Evolutionary conservation across 73 alveolate species (phyloP).

Genomic region (Paramecium pentaurelia): DNA sequence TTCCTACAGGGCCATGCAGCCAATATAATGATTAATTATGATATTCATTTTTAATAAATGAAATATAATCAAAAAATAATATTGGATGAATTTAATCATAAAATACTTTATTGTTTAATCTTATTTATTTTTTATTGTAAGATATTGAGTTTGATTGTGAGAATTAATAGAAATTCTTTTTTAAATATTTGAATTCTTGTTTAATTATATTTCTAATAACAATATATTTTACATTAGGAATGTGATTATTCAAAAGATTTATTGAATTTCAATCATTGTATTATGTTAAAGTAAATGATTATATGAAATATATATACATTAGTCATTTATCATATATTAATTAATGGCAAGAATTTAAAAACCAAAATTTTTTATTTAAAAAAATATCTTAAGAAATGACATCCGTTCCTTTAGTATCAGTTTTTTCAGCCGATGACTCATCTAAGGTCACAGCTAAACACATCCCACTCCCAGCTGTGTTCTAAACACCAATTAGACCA

Average conservation of each 20-base stretch:
- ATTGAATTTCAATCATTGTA: not conserved
- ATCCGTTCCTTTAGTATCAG: constrained; percentile 85
- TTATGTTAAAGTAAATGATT: not conserved
- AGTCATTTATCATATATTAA: not conserved
- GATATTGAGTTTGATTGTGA: too few species aligned
- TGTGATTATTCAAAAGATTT: not conserved
- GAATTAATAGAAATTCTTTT: too few species aligned
- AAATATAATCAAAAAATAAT: not conserved
- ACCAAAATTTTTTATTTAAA: not conserved
- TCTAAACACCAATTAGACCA: constrained; percentile 97
- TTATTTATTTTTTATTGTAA: too few species aligned
- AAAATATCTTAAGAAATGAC: constrained; percentile 68
- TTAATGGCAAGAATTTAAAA: not conserved
- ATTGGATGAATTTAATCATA: not conserved
- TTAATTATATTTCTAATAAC: too few species aligned
- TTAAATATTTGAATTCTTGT: too few species aligned
- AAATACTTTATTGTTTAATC: too few species aligned
- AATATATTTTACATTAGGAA: not conserved
- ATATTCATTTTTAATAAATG: not conserved
- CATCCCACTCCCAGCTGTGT: constrained; percentile 92
- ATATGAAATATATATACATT: not conserved
- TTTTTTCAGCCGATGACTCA: constrained; percentile 70
- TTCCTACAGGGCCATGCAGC: not conserved
- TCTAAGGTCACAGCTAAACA: constrained; percentile 76
- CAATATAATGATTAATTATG: not conserved